Evolutionary conservation across 1,284 basidiomycete genomes (phyloP), one percentile per base, ranked within the genome.

Genomic region (Ceratobasidium sp.): DNA sequence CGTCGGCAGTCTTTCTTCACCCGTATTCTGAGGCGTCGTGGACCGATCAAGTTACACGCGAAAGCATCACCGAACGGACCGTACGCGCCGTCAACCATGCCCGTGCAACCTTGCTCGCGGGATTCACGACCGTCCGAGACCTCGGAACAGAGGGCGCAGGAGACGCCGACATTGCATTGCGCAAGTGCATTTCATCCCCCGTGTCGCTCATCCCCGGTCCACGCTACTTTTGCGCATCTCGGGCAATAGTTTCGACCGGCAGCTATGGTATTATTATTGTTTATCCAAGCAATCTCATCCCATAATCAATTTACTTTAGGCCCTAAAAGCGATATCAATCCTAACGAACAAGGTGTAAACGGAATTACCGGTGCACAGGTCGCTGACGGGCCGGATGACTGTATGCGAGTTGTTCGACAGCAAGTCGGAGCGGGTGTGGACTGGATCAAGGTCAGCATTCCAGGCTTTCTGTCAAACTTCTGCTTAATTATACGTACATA

Each of bases 351-450:
- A 74, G 87, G 87, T 26, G 80, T 88, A 8, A 85, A 89, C 74
- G 85, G 87, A 1, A 80, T 89, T 26, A 85, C 82, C 1, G 88
- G 89, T 11, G 87, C 87, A 7, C 86, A 88, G 73, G 83, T 84
- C 1, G 88, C 85, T 1, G 88, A 91, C 75, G 89, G 89, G 1
- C 80, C 84, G 13, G 85, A 85, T 43, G 87, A 83, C 44, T 88
- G 89, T 77, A 78, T 85, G 52, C 84, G 83, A 72, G 88, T 85
- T 14, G 87, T 90, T 1, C 82, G 89, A 54, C 84, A 84, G 73
- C 89, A 90, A 76, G 84, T 91, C 72, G 88, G 89, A 26, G 86
- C 88, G n/a, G 89, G 89, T 4, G 87, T 88, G 4, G 89, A 91
- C 80, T 88, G 87, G 85, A 79, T 80, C 58, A 79, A 80, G 63